Conservation (phyloP, 2,329 filamentous ascomycete genomes). For the Tympanopsis confertula region DNA sequence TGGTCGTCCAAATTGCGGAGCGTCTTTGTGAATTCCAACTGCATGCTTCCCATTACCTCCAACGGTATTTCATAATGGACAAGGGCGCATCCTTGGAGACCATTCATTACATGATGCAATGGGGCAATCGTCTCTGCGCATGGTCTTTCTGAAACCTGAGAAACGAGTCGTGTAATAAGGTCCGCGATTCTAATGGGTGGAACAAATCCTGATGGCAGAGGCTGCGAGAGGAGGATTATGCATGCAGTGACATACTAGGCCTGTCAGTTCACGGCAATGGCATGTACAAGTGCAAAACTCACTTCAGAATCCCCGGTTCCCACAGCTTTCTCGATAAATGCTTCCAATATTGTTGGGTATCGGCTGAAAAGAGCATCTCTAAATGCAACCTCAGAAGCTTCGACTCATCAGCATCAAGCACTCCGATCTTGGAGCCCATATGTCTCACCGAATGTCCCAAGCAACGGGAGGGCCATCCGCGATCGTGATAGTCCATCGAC, state of each 20-base stretch:
- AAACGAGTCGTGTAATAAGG: slow-evolving; percentile 12
- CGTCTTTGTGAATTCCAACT: slow-evolving; percentile 20
- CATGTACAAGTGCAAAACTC: slow-evolving; percentile 7
- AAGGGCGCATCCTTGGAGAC: slow-evolving; percentile 9
- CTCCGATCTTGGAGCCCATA: background rate
- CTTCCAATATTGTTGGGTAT: slow-evolving; percentile 19
- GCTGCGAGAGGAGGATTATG: slow-evolving; percentile 17
- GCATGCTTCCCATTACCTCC: slow-evolving; percentile 20
- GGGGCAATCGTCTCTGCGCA: background rate
- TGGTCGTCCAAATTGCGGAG: slow-evolving; percentile 23
- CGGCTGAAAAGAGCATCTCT: slow-evolving; percentile 18
- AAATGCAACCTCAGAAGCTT: slow-evolving; percentile 15
- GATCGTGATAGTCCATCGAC: background rate
- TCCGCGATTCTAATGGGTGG: slow-evolving; percentile 17
- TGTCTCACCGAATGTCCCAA: background rate
- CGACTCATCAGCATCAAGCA: background rate
- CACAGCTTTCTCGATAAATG: slow-evolving; percentile 16
- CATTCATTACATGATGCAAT: background rate
- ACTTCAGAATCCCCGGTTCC: slow-evolving; percentile 15
- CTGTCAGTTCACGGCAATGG: too few relatives aligned
- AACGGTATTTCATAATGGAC: slow-evolving; percentile 15
- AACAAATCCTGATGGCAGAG: slow-evolving; percentile 14
- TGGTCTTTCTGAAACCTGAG: background rate
- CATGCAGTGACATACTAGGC: slow-evolving; percentile 12
- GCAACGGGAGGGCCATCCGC: background rate